These are phyloP conservation scores for Magnusiomyces suaveolens DNA, from an alignment of 1,139 yeast genomes.

Conservation along the genomic window DNA sequence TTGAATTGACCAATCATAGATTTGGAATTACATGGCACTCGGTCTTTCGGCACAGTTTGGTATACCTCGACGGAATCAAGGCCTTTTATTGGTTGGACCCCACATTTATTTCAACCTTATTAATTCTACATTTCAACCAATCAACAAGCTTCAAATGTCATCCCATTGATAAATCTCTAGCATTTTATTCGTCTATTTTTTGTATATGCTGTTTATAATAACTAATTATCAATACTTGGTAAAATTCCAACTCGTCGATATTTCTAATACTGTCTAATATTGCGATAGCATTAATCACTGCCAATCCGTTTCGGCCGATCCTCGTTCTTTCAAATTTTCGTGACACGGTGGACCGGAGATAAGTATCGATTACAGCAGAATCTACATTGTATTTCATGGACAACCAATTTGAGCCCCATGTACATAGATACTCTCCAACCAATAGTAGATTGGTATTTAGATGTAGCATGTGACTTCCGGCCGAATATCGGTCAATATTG, in stretches of 20 bases:
- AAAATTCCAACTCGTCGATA: neutral
- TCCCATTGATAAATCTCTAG: neutral
- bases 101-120: neutral
- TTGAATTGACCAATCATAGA: neutral
- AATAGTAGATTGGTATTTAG: too few species aligned
- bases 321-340: neutral
- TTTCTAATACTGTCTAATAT: neutral
- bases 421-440: too few species aligned
- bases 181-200: neutral
- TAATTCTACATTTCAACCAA: neutral
- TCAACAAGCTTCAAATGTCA: neutral
- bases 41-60: slow-evolving; percentile 1
- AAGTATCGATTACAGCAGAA: neutral
- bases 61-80: neutral
- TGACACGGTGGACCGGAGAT: neutral
- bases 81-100: neutral
- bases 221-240: too few species aligned
- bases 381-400: neutral
- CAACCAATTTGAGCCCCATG: neutral
- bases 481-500: too few species aligned
- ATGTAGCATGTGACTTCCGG: too few species aligned
- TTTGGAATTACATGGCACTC: neutral
- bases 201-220: neutral
- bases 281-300: too few species aligned
- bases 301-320: neutral